Base-by-base conservation (phyloP, 169 alveolate species). In the Cyclospora cayetanensis region DNA sequence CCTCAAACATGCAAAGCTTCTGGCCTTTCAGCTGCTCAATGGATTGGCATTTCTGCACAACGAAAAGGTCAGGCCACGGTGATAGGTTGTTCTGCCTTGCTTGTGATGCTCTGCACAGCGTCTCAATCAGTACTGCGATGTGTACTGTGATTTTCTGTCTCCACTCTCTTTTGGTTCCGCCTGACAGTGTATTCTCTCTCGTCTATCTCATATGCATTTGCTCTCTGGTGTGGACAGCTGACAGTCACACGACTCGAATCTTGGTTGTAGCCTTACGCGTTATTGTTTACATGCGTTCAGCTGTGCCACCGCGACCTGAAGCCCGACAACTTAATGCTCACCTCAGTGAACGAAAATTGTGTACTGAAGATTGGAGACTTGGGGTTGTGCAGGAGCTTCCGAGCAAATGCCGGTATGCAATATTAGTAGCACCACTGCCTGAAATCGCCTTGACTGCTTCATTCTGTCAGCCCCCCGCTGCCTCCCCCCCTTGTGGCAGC, bases 1-100 rank as follows among this genome's bases (percentile, higher is more conserved):
- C 46, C 92, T 95, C 42, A 65, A 55, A 2, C 97, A 95, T 76
- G 97, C 97, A 15, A 97, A 98, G 93, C 93, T 96, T 91, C 96
- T 97, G 91, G 95, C 98, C 11, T 98, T 97, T 87, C 99, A 99
- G 93, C 96, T 99, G 27, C 94, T 99, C 88, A 97, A 98, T 90
- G 99, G 99, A 37, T 94, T 98, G 65, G 99, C 98, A 5, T 98
- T 97, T 94, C 97, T 99, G 79, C 99, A 99, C 93, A 96, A 96
- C 82, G 96, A 97, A 83, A 97, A 96, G 93, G 97, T 96, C 90
- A 72, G 93, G 31, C 85, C 2, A n/a, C n/a, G n/a, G n/a, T n/a
- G n/a, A n/a, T n/a, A n/a, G n/a, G n/a, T 89, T 84, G 35, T n/a
- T n/a, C n/a, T n/a, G n/a, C n/a, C n/a, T n/a, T n/a, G n/a, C n/a